Conservation (phyloP, 306 rosid species). For the Pyrus betulifolia region DNA sequence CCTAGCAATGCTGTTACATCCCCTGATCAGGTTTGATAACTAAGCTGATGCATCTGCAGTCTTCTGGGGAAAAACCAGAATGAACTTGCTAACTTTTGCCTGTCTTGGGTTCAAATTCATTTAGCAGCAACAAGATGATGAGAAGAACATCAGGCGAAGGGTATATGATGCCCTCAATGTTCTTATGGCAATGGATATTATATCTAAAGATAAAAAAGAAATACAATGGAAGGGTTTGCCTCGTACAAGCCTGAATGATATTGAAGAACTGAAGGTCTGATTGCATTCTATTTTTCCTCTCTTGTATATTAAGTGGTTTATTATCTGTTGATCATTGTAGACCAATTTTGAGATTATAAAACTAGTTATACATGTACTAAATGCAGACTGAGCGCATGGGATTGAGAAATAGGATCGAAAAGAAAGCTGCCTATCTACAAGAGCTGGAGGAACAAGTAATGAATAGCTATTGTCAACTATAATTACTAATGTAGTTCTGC, state of each 20-base stretch:
- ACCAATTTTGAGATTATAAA: slow-evolving; percentile 7
- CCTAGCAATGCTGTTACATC: slow-evolving; percentile 57
- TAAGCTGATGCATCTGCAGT: not conserved
- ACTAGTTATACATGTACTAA: slow-evolving; percentile 16
- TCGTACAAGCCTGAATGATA: slow-evolving; percentile 73
- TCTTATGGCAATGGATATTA: slow-evolving; percentile 99
- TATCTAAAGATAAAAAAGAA: slow-evolving; percentile 96
- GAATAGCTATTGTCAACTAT: slow-evolving; percentile 6
- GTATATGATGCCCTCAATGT: slow-evolving; percentile 96
- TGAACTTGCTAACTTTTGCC: slow-evolving; percentile 8
- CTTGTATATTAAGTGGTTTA: not conserved
- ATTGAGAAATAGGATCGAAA: slow-evolving; percentile 70
- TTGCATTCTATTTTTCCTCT: slow-evolving; percentile 15
- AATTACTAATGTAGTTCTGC: not conserved
- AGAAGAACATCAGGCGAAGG: slow-evolving; percentile 91
- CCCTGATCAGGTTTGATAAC: slow-evolving; percentile 79
- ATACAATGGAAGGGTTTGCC: slow-evolving; percentile 99
- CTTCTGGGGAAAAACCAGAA: not conserved
- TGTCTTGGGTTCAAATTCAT: slow-evolving; percentile 5
- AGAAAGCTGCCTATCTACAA: slow-evolving; percentile 86
- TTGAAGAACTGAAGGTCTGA: slow-evolving; percentile 85
- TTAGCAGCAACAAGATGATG: slow-evolving; percentile 94
- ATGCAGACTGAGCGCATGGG: slow-evolving; percentile 72
- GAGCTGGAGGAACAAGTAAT: slow-evolving; percentile 92
- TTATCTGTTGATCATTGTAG: not conserved